A percentile compares a stretch with the other conserved stretches of the same genome.
Evolutionary conservation across 768 basidiomycete species (phyloP).

Genomic region (Lactarius deliciosus): DNA sequence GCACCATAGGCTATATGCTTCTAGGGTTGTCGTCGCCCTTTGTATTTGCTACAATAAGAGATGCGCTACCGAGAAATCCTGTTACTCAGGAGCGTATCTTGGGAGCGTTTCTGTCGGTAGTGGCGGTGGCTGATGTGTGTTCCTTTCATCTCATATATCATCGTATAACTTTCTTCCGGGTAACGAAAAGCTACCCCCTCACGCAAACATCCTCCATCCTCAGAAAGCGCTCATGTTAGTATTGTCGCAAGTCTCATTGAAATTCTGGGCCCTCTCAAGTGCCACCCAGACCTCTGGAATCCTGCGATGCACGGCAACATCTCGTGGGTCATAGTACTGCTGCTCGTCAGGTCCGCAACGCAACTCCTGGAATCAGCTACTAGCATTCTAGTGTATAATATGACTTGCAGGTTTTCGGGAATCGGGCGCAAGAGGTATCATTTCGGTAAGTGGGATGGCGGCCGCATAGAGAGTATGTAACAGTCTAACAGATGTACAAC

Average conservation of each 20-base stretch:
- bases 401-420: constrained; percentile 38
- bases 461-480: background rate
- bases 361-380: background rate
- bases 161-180: constrained; percentile 36
- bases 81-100: constrained; percentile 67
- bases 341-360: constrained; percentile 50
- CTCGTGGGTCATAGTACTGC: constrained; percentile 56
- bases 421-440: constrained; percentile 39
- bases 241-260: constrained; percentile 55
- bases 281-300: constrained; percentile 59
- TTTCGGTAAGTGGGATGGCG: constrained; percentile 28
- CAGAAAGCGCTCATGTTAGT: constrained; percentile 38
- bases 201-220: background rate
- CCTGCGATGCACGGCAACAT: constrained; percentile 75
- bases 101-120: constrained; percentile 57
- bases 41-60: constrained; percentile 64
- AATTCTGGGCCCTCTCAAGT: constrained; percentile 56
- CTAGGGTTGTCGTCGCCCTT: constrained; percentile 63
- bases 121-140: constrained; percentile 71
- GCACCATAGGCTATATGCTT: constrained; percentile 53
- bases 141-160: constrained; percentile 17
- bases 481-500: background rate
- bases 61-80: constrained; percentile 55
- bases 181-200: constrained; percentile 44
- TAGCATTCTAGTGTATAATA: background rate